Conservation (phyloP, 148 eudicot species). For the Dianthus caryophyllus region DNA sequence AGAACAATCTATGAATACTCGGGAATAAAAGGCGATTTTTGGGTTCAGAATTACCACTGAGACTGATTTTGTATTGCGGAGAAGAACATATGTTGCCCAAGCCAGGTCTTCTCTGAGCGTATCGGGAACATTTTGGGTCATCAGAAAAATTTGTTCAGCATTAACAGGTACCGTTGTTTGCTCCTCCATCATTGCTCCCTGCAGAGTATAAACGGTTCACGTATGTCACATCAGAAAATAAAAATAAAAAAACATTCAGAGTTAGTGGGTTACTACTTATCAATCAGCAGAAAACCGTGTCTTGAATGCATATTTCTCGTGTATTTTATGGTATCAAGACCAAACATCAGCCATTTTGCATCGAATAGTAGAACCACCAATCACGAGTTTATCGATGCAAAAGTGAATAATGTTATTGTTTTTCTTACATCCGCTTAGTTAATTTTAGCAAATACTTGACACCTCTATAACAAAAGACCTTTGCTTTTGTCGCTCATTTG, state of each 20-base stretch:
- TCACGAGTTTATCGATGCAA: background rate
- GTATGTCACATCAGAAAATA: background rate
- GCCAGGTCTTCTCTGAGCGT: constrained; percentile 79
- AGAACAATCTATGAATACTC: background rate
- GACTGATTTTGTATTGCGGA: constrained; percentile 80
- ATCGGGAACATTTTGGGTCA: constrained; percentile 64
- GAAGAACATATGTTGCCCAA: constrained; percentile 77
- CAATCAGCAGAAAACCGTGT: background rate
- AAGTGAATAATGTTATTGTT: background rate
- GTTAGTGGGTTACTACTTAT: background rate
- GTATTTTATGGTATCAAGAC: constrained; percentile 4
- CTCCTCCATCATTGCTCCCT: constrained; percentile 65
- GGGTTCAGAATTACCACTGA: constrained; percentile 54
- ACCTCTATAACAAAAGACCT: background rate
- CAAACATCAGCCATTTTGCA: background rate
- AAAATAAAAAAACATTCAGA: too few relatives aligned
- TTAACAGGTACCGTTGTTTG: constrained; percentile 50
- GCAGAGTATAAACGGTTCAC: constrained; percentile 19
- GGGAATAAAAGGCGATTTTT: background rate
- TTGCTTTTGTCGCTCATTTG: background rate
- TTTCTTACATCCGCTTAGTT: background rate
- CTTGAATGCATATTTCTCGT: background rate
- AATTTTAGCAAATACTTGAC: background rate
- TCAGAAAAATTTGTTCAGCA: constrained; percentile 67
- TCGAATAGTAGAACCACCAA: background rate